phyloP scores from a whole-genome alignment of 129 eudicot species.

The Ambrosia artemisiifolia region DNA sequence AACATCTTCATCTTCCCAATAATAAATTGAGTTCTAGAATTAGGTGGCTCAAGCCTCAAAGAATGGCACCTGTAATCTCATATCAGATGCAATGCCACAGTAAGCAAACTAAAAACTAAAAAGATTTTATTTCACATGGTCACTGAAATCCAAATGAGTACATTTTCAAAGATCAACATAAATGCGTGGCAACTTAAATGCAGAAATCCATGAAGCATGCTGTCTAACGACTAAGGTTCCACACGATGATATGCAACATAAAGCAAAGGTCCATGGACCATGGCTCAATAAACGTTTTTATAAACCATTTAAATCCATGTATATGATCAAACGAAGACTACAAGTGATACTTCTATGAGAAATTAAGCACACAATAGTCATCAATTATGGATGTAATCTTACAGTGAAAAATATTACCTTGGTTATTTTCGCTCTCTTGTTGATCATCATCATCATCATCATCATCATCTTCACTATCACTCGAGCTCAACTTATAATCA shows the following conservation, averaged over 20 bases:
- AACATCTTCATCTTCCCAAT: not conserved
- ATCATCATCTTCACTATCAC: slow-evolving; percentile 33
- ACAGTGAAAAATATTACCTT: slow-evolving; percentile 21
- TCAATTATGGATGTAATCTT: not conserved
- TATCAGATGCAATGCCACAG: not conserved
- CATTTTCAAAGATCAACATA: not conserved
- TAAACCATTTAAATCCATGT: not conserved
- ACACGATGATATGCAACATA: not conserved
- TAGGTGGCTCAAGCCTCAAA: not conserved
- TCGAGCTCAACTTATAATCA: slow-evolving; percentile 25
- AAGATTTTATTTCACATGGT: not conserved
- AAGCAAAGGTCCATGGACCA: not conserved
- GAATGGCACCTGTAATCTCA: not conserved
- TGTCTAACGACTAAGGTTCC: too few species aligned
- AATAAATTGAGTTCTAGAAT: not conserved
- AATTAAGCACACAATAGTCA: not conserved
- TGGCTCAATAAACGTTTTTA: not conserved
- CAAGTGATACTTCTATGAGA: not conserved
- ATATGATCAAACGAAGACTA: slow-evolving; percentile 4
- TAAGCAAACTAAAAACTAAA: not conserved
- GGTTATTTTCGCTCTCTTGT: slow-evolving; percentile 33
- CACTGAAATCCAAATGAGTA: too few species aligned
- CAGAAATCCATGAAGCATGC: too few species aligned
- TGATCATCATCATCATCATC: slow-evolving; percentile 34
- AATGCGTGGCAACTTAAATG: not conserved